Percentiles rank a stretch among this genome's conserved stretches.
phyloP scores from a whole-genome alignment of 306 rosid genomes.

The Citrullus amarus region DNA sequence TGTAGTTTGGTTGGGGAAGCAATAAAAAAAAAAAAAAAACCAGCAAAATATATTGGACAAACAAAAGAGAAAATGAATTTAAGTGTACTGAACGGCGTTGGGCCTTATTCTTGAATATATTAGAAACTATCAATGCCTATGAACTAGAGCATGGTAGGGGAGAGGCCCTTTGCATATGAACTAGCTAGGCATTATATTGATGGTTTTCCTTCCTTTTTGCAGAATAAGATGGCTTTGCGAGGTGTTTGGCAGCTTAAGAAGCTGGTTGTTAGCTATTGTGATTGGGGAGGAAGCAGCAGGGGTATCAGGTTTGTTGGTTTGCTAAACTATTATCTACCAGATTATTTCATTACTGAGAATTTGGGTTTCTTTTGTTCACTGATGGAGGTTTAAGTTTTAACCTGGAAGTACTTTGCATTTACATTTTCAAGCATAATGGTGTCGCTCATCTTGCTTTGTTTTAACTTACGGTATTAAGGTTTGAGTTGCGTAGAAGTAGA shows the following conservation, averaged over 20 bases:
- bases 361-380: background rate
- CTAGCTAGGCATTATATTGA: background rate
- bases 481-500: background rate
- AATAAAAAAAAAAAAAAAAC: no score
- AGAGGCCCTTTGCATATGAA: background rate
- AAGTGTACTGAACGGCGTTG: no score
- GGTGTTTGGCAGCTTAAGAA: slow-evolving; percentile 86
- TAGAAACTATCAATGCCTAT: background rate
- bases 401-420: background rate
- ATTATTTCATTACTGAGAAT: background rate
- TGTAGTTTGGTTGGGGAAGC: no score
- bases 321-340: background rate
- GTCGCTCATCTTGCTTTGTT: background rate
- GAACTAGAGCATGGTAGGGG: background rate
- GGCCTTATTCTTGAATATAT: background rate
- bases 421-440: background rate
- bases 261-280: slow-evolving; percentile 60
- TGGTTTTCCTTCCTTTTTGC: background rate
- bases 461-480: no score
- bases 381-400: background rate
- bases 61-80: no score
- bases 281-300: slow-evolving; percentile 93
- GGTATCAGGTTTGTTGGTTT: slow-evolving; percentile 53
- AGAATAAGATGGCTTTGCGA: slow-evolving; percentile 57
- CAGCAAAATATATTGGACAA: no score